Evolutionary conservation across 805 yeast species (phyloP).

Genomic region (Monosporozyma solicola): DNA sequence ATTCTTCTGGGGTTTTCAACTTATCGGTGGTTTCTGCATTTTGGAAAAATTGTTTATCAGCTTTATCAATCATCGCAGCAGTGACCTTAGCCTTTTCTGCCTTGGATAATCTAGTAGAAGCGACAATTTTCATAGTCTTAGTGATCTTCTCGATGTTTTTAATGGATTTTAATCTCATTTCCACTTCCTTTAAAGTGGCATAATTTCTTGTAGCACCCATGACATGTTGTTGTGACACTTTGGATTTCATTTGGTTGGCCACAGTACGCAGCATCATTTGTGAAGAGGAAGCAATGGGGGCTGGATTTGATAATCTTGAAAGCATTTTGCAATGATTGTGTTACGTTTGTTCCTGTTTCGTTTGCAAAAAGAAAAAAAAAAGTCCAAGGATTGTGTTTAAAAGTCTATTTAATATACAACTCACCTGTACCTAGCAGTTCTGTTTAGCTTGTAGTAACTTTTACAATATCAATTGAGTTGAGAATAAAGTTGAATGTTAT

Average conservation of each 20-base stretch:
- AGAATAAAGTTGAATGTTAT: too few relatives aligned
- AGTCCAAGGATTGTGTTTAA: not conserved
- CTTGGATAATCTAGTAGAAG: conserved; percentile 90
- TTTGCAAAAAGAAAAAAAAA: too few relatives aligned
- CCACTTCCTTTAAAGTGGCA: conserved; percentile 98
- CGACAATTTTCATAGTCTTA: conserved; percentile 98
- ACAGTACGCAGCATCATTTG: not conserved
- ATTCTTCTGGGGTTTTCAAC: conserved; percentile 28
- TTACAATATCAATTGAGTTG: not conserved
- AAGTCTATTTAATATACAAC: not conserved
- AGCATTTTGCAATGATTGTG: not conserved
- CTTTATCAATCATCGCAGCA: conserved; percentile 74
- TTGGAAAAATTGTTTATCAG: conserved; percentile 69
- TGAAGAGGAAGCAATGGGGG: not conserved
- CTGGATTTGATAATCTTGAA: not conserved
- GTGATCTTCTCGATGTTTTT: conserved; percentile 99
- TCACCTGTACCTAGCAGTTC: not conserved
- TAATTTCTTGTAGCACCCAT: conserved; percentile 51
- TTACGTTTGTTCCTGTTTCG: not conserved
- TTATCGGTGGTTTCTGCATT: conserved; percentile 69
- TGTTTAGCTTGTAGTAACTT: not conserved
- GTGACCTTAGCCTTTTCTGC: conserved; percentile 92
- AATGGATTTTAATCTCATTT: conserved; percentile 94
- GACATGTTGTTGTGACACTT: not conserved
- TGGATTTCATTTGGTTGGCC: not conserved